Base-by-base conservation (phyloP, 2,329 filamentous ascomycete genomes). In the Talaromyces piceae region DNA sequence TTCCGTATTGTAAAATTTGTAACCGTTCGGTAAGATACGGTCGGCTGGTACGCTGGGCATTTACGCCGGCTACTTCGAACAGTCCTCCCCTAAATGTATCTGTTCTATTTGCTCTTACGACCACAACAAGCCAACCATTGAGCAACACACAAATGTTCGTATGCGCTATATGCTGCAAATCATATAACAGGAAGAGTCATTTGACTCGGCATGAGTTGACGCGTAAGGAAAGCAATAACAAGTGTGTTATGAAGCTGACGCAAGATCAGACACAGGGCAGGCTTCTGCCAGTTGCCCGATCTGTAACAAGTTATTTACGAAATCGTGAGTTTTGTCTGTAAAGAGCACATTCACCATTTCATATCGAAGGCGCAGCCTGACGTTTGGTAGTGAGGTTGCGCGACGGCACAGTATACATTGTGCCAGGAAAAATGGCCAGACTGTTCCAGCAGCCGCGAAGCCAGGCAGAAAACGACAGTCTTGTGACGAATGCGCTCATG, bases 391-490 rank as follows among this genome's bases (percentile, higher is more conserved):
- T 25, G 63, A 65, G 48, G 63, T 65, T 20, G 59, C 61, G 4
- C 58, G 63, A 45, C 56, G 63, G 18, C 63, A 65, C 54, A 61
- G 54, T 41, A 65, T 63, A 52, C 22, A 44, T 49, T 65, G 63
- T 27, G 63, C 63, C 13, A 63, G 53, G 28, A 65, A 64, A 47
- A 51, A 61, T 45, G 62, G 63, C 27, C 60, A 58, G 31, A 63
- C 61, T 13, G 25, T 53, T n/a, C 61, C 61, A 9, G 57, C 58
- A 28, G 55, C 63, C 27, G 59, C 57, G 20, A 62, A 58, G 51
- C 60, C 63, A 4, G 63, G 63, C 23, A 59, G 63, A 50, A 65
- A 65, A 47, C 58, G 61, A 22, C 56, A 59, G 23, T 63, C 63
- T 18, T 65, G 63, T 51, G 61, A 65, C 45, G 44, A 55, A 26